Base-by-base conservation (phyloP, 2,329 filamentous ascomycete genomes). In the Fusarium lyarnte region DNA sequence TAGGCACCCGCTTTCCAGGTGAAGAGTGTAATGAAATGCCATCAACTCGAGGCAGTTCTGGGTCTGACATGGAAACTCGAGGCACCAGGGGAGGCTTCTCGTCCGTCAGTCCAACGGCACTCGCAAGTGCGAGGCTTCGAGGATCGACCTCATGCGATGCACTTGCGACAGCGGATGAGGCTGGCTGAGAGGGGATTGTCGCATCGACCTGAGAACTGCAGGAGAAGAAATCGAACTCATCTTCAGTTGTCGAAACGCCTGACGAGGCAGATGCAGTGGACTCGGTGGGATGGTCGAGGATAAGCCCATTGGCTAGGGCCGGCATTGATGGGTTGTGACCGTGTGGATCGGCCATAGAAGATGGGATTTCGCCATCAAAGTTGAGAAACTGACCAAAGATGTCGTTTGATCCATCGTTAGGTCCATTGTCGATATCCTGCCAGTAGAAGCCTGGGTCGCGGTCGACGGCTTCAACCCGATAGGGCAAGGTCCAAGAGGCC, bases 1-100 rank as follows among this genome's bases (percentile, higher is more conserved):
- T 70, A 51, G 78, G 74, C 54, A 69, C 70, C 43, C 77, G 77
- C 61, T 80, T 79, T 17, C 65, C 76, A 27, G 82, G 81, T 13
- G 81, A 83, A 63, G 58, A 52, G 31, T 82, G 81, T 31, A 86
- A 73, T n/a, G 84, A 84, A 69, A 87, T 86, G n/a, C 82, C 82
- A 70, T 86, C 84, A 6, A 87, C 79, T 35, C 81, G 79, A 13
- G 85, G 80, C n/a, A 87, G 79, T 72, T 86, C 85, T 41, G 84
- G 83, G 68, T 87, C 84, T 7, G 85, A 86, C 77, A 86, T 84
- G 63, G 83, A 84, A 29, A 78, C 81, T 19, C 79, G 78, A 42
- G 78, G 78, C 17, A 80, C 65, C 55, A 74, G 69, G 9, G 74
- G 68, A 38, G 73, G 65, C 36, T 75, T 74, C 23, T 76, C 74